Base-by-base conservation (phyloP, 2,329 filamentous ascomycete genomes). In the Pseudogymnoascus sp. region DNA sequence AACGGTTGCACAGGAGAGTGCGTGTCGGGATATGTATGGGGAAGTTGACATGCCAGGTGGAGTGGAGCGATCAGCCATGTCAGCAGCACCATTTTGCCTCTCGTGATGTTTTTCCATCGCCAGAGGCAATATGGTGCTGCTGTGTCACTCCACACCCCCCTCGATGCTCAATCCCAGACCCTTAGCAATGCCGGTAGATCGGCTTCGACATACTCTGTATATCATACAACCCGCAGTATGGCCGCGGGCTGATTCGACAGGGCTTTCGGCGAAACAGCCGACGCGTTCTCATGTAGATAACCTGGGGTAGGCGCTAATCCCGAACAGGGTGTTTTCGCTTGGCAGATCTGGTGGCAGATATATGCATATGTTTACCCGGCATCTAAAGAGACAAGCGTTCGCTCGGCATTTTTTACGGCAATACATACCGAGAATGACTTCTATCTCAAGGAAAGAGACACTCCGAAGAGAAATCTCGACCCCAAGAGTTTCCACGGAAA, bases 331-430 rank as follows among this genome's bases (percentile, higher is more conserved):
- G 14, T 3, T 16, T 31, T 53, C 46, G 46, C 46, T 53, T 53
- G 46, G 46, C 46, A 53, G 25, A 53, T 53, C 46, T 31, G 14
- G 46, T 31, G 46, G 46, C 25, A 53, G 46, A 53, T 53, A 53
- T 53, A 31, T 31, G 46, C 46, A 31, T 53, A 53, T 31, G 8
- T 53, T 53, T 53, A 53, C 25, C 46, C 46, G 25, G n/a, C 46
- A 31, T 6, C 10, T 2, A 18, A 21, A 12, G 14, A 31, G 23
- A 53, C 46, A 53, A 53, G 23, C 44, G 14, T 14, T 23, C n/a
- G 8, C 5, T 53, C 23, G 46, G 46, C 23, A 31, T 31, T 31
- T 5, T 5, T 6, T 31, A 18, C 46, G 46, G 25, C 23, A 53
- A 53, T 53, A 11, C 8, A 16, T 28, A 31, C n/a, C 6, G 14